Evolutionary conservation across 257 asterid species (phyloP), one percentile per base, ranked within the genome.

Genomic region (Solanum medicagineum): DNA sequence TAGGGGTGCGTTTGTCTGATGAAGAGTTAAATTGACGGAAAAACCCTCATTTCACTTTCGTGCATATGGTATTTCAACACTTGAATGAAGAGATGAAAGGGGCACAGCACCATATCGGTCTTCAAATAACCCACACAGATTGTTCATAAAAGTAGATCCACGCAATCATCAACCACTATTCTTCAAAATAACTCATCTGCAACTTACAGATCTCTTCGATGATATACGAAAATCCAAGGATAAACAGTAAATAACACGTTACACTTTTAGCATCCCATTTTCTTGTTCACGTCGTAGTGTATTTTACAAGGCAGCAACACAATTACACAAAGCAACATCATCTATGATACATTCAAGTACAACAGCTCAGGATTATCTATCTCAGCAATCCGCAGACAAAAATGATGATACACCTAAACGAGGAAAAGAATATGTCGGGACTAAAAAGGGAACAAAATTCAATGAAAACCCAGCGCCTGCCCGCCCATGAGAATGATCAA

Each of bases 261-360:
- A 9, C 36, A 49, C 7, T 77, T 53, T 51, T 51, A 1, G 26
- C 3, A 16, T 77, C 26, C 51, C 56, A n/a, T 77, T 51, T 75
- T 77, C 83, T 77, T 51, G 63, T 51, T 87, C 92, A 84, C 91
- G 63, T 91, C 20, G 65, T 56, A 51, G 84, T 80, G 87, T 87
- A 89, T 55, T 69, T 86, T 88, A 91, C 85, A 60, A 22, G 59
- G 81, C 45, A 77, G 62, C 84, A 87, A 86, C 84, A 84, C 87
- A 85, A 88, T 83, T 88, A 90, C 91, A 90, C 85, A 80, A 86
- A 83, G 84, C 84, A 88, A 86, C 86, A 77, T 88, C 89, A 88
- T 90, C 90, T 92, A 90, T 89, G 85, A 85, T 91, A 91, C 96
- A 93, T 65, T 4, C 86, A 87, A 85, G 44, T 36, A 65, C 86